These are phyloP conservation scores for Cryptosporidium ubiquitum DNA, from an alignment of 169 alveolate genomes.

Conservation along the genomic window DNA sequence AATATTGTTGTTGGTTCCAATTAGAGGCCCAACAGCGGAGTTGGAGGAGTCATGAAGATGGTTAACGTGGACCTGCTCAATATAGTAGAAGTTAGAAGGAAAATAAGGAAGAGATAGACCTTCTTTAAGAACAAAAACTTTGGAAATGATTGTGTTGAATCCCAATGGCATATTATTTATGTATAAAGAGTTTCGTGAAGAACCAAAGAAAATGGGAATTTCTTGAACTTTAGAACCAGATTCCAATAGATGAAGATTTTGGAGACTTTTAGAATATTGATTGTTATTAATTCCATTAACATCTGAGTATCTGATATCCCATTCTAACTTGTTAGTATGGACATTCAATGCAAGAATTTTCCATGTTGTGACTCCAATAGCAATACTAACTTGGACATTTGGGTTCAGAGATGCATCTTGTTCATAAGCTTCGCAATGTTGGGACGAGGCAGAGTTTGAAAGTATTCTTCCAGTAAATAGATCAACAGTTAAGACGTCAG, in stretches of 20 bases:
- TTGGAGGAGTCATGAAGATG: conserved; percentile 28
- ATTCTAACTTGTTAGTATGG: conserved; percentile 26
- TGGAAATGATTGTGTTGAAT: conserved; percentile 27
- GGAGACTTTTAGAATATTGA: neutral
- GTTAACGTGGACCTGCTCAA: conserved; percentile 24
- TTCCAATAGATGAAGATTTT: neutral
- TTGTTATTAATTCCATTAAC: conserved; percentile 23
- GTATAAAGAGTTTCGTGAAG: conserved; percentile 55
- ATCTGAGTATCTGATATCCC: conserved; percentile 50
- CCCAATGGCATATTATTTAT: conserved; percentile 2
- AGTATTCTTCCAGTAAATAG: conserved; percentile 58
- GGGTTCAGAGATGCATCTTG: conserved; percentile 6
- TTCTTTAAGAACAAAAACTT: conserved; percentile 32
- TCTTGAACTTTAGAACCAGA: neutral
- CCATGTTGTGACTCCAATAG: conserved; percentile 67
- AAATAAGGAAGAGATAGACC: conserved; percentile 35
- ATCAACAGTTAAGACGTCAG: conserved; percentile 50
- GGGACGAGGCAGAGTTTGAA: conserved; percentile 65
- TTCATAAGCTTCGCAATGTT: conserved; percentile 21
- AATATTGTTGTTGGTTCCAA: conserved; percentile 9
- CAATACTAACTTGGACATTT: conserved; percentile 10
- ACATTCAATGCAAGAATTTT: conserved; percentile 17
- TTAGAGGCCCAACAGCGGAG: conserved; percentile 70
- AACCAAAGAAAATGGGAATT: conserved; percentile 20
- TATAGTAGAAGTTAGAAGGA: conserved; percentile 40